Base-by-base conservation (phyloP, 2,329 filamentous ascomycete genomes). In the Aschersonia sp. region DNA sequence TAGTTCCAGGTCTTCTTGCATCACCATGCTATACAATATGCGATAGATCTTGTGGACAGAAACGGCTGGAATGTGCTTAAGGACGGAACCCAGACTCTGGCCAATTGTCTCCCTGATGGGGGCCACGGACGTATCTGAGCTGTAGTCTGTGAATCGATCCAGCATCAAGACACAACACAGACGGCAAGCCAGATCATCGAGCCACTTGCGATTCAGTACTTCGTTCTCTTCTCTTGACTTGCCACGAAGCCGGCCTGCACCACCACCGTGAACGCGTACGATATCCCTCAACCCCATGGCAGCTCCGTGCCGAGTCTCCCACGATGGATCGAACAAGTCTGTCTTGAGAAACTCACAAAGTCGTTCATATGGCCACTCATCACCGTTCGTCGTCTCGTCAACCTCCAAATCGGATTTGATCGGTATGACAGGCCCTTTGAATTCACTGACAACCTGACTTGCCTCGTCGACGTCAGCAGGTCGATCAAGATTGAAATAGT, bases 141-240 rank as follows among this genome's bases (percentile, higher is more conserved):
- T 92, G 67, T 96, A 98, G 61, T 98, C 92, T 49, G 89, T 94
- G 60, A 98, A 98, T 47, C 89, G 82, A 66, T 98, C 92, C 12
- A 98, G 80, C 82, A 98, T 96, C 58, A 98, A 83, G 47, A 98
- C 89, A 61, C 87, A 95, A 64, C 89, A 91, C 45, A 98, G 76
- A 30, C 92, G 85, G 58, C 89, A 96, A n/a, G 89, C 88, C 46
- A 98, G 74, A 59, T 98, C 91, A 59, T 97, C 86, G 28, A 98
- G 77, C 89, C 89, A 98, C 60, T 73, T 77, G 51, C 83, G 78
- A 57, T 97, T 98, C 43, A 86, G 71, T 1, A 66, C 61, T 58
- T 95, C 79, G 59, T 98, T 98, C 57, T 94, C 82, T 31, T 67
- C 59, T 53, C 80, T 77, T 7, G 75, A 74, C 61, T 84, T 91